These are phyloP conservation scores for Fusarium sp. DNA, from an alignment of 2,329 filamentous ascomycete genomes.

Conservation along the genomic window DNA sequence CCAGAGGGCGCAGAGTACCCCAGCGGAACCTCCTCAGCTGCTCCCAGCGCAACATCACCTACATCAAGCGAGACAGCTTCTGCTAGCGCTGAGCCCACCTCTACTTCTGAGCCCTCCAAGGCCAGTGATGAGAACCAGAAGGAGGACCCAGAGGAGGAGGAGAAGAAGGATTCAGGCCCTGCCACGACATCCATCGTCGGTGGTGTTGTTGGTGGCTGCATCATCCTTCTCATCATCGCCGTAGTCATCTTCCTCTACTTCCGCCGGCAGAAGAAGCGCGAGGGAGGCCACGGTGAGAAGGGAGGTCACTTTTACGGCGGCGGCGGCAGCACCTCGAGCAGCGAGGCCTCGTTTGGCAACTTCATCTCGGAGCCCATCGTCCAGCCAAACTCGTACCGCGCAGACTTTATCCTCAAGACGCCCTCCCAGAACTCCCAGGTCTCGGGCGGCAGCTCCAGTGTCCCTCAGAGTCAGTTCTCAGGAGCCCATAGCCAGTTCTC, in stretches of 20 bases:
- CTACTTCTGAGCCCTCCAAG: slow-evolving; percentile 29
- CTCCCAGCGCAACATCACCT: slow-evolving; percentile 31
- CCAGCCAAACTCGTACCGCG: slow-evolving; percentile 57
- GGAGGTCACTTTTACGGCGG: slow-evolving; percentile 26
- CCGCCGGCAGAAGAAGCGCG: slow-evolving; percentile 47
- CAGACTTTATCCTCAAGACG: slow-evolving; percentile 65
- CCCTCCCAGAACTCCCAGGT: slow-evolving; percentile 28
- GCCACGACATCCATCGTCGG: slow-evolving; percentile 58
- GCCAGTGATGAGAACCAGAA: slow-evolving; percentile 17
- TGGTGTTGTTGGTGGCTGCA: slow-evolving; percentile 61
- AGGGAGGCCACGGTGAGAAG: slow-evolving; percentile 36
- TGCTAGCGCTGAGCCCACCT: slow-evolving; percentile 37
- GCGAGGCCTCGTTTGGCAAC: slow-evolving; percentile 50
- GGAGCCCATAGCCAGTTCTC: slow-evolving; percentile 24
- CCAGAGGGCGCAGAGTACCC: slow-evolving; percentile 49
- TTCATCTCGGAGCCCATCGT: slow-evolving; percentile 71
- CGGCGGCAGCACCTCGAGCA: slow-evolving; percentile 33
- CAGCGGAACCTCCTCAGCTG: slow-evolving; percentile 38
- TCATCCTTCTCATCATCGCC: slow-evolving; percentile 56
- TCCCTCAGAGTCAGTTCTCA: background rate
- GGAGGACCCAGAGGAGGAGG: slow-evolving; percentile 2
- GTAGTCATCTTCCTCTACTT: slow-evolving; percentile 57
- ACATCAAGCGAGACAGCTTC: slow-evolving; percentile 39
- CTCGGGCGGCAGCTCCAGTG: background rate
- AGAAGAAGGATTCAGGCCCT: slow-evolving; percentile 42